Percentiles rank a stretch among this genome's conserved stretches.
phyloP scores from a whole-genome alignment of 495 filamentous ascomycete species.

The Tuber aestivum region DNA sequence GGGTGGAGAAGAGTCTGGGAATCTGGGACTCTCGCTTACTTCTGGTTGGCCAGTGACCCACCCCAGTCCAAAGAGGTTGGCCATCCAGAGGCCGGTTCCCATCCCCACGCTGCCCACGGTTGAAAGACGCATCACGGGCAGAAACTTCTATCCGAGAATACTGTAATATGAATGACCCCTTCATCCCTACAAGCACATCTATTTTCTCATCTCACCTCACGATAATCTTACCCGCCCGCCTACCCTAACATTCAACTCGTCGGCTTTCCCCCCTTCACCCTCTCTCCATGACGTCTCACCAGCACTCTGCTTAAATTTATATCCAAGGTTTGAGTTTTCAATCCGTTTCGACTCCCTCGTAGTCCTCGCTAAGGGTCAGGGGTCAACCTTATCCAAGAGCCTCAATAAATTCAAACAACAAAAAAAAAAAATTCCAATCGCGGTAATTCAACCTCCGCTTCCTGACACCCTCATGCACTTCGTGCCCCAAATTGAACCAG shows the following conservation, averaged over 20 bases:
- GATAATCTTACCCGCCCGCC: background rate
- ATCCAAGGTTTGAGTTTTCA: background rate
- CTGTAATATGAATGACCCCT: background rate
- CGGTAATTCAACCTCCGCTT: background rate
- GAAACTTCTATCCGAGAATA: background rate
- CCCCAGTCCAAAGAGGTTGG: background rate
- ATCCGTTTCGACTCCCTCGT: background rate
- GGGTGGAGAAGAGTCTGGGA: background rate
- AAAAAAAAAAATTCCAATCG: constrained; percentile 1
- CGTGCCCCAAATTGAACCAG: background rate
- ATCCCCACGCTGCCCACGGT: background rate
- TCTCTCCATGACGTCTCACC: background rate
- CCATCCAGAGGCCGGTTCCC: background rate
- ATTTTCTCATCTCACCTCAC: background rate
- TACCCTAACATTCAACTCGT: background rate
- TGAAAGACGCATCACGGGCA: background rate
- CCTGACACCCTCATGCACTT: background rate
- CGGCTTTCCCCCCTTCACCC: background rate
- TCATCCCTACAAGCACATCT: constrained; percentile 3
- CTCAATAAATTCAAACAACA: background rate
- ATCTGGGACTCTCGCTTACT: background rate
- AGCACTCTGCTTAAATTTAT: too few species aligned
- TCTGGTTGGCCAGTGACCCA: background rate
- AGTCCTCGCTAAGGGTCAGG: constrained; percentile 1
- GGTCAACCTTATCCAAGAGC: constrained; percentile 4